Evolutionary conservation across 805 yeast genomes (phyloP).

Genomic region (Yamadazyma akitaensis): DNA sequence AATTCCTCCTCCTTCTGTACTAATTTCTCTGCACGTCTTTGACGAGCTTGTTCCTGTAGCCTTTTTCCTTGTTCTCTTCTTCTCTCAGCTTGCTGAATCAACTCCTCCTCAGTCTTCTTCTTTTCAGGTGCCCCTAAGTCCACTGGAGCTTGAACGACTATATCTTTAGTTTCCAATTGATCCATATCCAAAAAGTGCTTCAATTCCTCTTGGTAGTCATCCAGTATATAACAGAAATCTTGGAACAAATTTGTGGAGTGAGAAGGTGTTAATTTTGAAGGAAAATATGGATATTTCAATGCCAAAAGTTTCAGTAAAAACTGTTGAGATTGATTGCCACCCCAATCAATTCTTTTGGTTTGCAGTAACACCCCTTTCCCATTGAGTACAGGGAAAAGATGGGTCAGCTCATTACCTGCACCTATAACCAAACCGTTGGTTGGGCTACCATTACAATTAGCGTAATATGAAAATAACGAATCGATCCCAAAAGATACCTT

Average conservation of each 20-base stretch:
- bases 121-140: conserved; percentile 58
- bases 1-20: conserved; percentile 78
- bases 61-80: conserved; percentile 82
- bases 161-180: conserved; percentile 62
- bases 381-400: conserved; percentile 75
- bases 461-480: conserved; percentile 70
- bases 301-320: conserved; percentile 62
- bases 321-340: conserved; percentile 71
- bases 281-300: conserved; percentile 90
- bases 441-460: conserved; percentile 44
- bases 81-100: conserved; percentile 70
- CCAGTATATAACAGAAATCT: conserved; percentile 76
- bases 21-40: conserved; percentile 74
- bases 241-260: conserved; percentile 69
- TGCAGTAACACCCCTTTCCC: conserved; percentile 64
- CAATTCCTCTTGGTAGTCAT: conserved; percentile 64
- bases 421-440: conserved; percentile 70
- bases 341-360: conserved; percentile 85
- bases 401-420: conserved; percentile 79
- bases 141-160: conserved; percentile 77
- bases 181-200: conserved; percentile 55
- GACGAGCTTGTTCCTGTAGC: conserved; percentile 90
- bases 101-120: conserved; percentile 81
- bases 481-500: conserved; percentile 80
- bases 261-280: conserved; percentile 59